Conservation (phyloP, 139 green algal species). For the Trebouxia sp. region DNA sequence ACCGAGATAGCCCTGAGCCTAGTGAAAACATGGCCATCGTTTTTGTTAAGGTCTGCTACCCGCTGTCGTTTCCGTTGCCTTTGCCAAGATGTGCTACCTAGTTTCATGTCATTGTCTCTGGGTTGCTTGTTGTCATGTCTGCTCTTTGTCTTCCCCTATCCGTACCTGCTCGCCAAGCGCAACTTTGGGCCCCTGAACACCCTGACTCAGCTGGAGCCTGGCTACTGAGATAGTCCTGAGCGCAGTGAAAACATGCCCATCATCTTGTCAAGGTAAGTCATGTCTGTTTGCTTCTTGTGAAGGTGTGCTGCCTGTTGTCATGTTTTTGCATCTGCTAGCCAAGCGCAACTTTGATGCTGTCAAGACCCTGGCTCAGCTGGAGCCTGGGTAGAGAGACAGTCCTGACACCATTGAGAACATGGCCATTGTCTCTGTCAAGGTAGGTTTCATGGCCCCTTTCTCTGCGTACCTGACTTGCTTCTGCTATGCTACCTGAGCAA, state of each 20-base stretch:
- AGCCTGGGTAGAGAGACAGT: slow-evolving; percentile 73
- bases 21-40: slow-evolving; percentile 69
- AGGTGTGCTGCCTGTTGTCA: slow-evolving; percentile 62
- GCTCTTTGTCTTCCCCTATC: no score
- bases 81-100: background rate
- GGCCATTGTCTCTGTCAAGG: slow-evolving; percentile 77
- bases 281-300: no score
- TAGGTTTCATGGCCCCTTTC: slow-evolving; percentile 13
- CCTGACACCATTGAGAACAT: slow-evolving; percentile 57
- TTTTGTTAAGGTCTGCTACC: slow-evolving; percentile 68
- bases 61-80: background rate
- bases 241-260: slow-evolving; percentile 63
- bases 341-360: slow-evolving; percentile 63
- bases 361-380: slow-evolving; percentile 52
- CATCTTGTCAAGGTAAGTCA: slow-evolving; percentile 65
- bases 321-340: slow-evolving; percentile 69
- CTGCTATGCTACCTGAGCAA: no score
- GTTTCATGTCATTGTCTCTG: background rate
- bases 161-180: slow-evolving; percentile 61
- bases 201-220: slow-evolving; percentile 60
- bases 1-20: slow-evolving; percentile 65
- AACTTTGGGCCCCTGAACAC: slow-evolving; percentile 61
- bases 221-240: slow-evolving; percentile 70
- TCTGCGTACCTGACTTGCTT: no score
- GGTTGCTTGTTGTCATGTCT: background rate